Percentiles rank a stretch among this genome's conserved stretches.
These are phyloP conservation scores for Verticillium isaacii DNA, from an alignment of 2,329 filamentous ascomycete species.

Conservation along the genomic window DNA sequence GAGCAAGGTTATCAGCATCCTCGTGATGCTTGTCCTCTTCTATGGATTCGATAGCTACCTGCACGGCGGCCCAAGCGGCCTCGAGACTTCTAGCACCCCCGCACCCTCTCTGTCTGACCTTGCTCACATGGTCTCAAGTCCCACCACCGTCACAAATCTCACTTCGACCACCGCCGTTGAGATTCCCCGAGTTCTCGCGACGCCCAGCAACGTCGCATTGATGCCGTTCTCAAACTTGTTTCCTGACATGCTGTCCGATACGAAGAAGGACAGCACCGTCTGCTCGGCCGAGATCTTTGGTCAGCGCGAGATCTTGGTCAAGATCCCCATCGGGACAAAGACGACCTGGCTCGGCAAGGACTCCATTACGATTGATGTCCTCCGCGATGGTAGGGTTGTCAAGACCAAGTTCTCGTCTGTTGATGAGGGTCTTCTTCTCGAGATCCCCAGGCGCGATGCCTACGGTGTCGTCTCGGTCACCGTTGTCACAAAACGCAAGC, in stretches of 20 bases:
- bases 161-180: slow-evolving; percentile 30
- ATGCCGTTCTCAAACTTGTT: slow-evolving; percentile 35
- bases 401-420: slow-evolving; percentile 42
- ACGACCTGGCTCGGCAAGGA: slow-evolving; percentile 51
- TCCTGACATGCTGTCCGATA: slow-evolving; percentile 26
- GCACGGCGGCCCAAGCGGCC: not conserved
- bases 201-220: slow-evolving; percentile 19
- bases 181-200: slow-evolving; percentile 17
- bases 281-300: slow-evolving; percentile 42
- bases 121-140: slow-evolving; percentile 10
- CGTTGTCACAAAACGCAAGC: slow-evolving; percentile 53
- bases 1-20: not conserved
- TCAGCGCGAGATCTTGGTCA: slow-evolving; percentile 48
- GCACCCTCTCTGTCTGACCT: slow-evolving; percentile 13
- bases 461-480: slow-evolving; percentile 54
- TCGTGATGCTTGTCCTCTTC: not conserved
- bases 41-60: not conserved
- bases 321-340: slow-evolving; percentile 45
- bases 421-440: slow-evolving; percentile 47
- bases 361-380: slow-evolving; percentile 52
- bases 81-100: not conserved
- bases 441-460: slow-evolving; percentile 49
- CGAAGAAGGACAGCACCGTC: slow-evolving; percentile 23
- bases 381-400: slow-evolving; percentile 40
- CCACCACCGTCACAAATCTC: slow-evolving; percentile 29